Percentiles rank a stretch among this genome's conserved stretches.
Conservation (phyloP, 352 stramenopile genomes). For the Phytopythium delawarense region DNA sequence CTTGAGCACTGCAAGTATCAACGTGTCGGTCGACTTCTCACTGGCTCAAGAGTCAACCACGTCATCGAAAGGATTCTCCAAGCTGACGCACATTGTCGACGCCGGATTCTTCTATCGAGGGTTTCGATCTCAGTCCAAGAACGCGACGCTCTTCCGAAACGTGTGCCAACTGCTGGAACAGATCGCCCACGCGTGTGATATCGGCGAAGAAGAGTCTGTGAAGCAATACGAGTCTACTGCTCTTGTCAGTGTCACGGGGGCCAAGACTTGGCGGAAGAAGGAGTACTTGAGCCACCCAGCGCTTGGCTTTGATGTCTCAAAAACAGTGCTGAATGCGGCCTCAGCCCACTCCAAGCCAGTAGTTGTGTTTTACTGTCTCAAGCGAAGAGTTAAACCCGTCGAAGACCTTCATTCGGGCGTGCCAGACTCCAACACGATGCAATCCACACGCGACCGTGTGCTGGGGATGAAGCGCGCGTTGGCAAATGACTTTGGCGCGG, state of each 20-base stretch:
- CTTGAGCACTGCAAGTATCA: neutral
- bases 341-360: constrained; percentile 20
- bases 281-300: constrained; percentile 42
- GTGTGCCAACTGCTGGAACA: constrained; percentile 30
- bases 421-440: neutral
- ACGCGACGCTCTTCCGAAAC: constrained; percentile 34
- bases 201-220: neutral
- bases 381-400: constrained; percentile 6
- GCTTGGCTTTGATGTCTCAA: constrained; percentile 28
- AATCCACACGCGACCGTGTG: constrained; percentile 7
- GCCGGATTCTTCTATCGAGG: constrained; percentile 38
- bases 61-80: neutral
- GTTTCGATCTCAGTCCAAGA: constrained; percentile 45
- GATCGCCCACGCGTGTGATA: constrained; percentile 16
- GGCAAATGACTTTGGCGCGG: neutral
- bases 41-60: neutral
- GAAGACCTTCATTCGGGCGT: neutral
- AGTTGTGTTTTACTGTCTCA: constrained; percentile 39
- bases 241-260: constrained; percentile 44
- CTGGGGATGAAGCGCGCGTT: constrained; percentile 12
- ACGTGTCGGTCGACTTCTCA: neutral
- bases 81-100: constrained; percentile 28
- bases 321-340: constrained; percentile 12
- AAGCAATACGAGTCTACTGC: constrained; percentile 3
- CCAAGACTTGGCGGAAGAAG: constrained; percentile 65